Conservation (phyloP, 1,139 yeast species). For the Hemisphaericaspora xylofermentans region DNA sequence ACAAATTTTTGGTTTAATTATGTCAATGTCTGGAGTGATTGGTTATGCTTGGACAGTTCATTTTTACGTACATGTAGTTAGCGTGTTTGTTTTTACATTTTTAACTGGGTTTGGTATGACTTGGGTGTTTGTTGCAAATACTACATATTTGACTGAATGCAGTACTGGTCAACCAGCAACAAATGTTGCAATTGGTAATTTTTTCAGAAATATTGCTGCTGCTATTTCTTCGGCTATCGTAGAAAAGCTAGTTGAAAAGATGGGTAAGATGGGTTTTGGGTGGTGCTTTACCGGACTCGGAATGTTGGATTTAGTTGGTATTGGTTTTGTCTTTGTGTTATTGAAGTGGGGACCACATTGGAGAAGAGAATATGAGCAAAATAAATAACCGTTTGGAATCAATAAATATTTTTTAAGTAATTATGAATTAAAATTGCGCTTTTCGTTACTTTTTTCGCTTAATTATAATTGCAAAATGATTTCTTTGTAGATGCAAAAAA, state of each 20-base stretch:
- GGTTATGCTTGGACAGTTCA: conserved; percentile 59
- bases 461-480: not conserved
- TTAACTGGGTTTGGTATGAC: conserved; percentile 57
- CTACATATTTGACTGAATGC: conserved; percentile 57
- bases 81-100: conserved; percentile 45
- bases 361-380: conserved; percentile 19
- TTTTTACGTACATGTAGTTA: conserved; percentile 39
- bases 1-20: conserved; percentile 45
- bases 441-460: not conserved
- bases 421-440: not conserved
- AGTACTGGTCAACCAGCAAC: conserved; percentile 54
- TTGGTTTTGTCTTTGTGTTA: conserved; percentile 26
- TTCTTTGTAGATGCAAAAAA: no score
- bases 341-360: conserved; percentile 28
- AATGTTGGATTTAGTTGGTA: conserved; percentile 35
- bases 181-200: conserved; percentile 55
- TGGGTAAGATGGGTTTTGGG: conserved; percentile 57
- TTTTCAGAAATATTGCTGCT: conserved; percentile 56
- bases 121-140: conserved; percentile 58
- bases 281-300: conserved; percentile 63
- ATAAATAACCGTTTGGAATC: not conserved
- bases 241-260: conserved; percentile 34
- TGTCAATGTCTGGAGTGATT: conserved; percentile 46
- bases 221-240: conserved; percentile 54
- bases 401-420: not conserved